Percentiles rank a stretch among this genome's conserved stretches.
phyloP scores from a whole-genome alignment of 805 yeast species.

The Saturnispora serradocipensis region DNA sequence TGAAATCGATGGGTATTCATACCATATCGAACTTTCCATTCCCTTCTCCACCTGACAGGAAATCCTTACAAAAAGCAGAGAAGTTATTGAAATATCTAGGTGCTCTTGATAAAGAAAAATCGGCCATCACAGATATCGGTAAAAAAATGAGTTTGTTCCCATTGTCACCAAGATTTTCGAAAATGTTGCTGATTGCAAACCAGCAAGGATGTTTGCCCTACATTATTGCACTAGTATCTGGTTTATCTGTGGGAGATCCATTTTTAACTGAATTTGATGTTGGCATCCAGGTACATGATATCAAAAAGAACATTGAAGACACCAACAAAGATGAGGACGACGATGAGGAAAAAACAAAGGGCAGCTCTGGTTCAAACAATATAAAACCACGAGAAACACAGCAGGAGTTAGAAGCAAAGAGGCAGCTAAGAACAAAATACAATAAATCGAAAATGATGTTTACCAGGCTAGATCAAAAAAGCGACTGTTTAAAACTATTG shows the following conservation, averaged over 20 bases:
- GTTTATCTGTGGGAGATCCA: conserved; percentile 89
- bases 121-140: conserved; percentile 66
- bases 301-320: conserved; percentile 18
- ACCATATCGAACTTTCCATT: conserved; percentile 88
- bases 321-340: conserved; percentile 21
- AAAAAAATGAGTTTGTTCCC: conserved; percentile 85
- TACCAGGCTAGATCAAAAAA: conserved; percentile 54
- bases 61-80: conserved; percentile 54
- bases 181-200: conserved; percentile 79
- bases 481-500: conserved; percentile 68
- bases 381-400: conserved; percentile 28
- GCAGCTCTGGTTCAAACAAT: conserved; percentile 24
- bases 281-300: conserved; percentile 35
- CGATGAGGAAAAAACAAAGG: conserved; percentile 23
- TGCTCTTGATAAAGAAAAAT: conserved; percentile 51
- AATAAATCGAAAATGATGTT: conserved; percentile 52
- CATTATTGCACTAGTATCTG: conserved; percentile 86
- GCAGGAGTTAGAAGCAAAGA: conserved; percentile 31
- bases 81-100: conserved; percentile 62
- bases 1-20: conserved; percentile 97
- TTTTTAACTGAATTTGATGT: conserved; percentile 68
- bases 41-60: conserved; percentile 76
- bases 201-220: conserved; percentile 81
- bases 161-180: conserved; percentile 85
- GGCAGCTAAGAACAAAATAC: conserved; percentile 41